Evolutionary conservation across 2,329 filamentous ascomycete species (phyloP).

Genomic region (Ophiocordyceps camponoti-leonardi): DNA sequence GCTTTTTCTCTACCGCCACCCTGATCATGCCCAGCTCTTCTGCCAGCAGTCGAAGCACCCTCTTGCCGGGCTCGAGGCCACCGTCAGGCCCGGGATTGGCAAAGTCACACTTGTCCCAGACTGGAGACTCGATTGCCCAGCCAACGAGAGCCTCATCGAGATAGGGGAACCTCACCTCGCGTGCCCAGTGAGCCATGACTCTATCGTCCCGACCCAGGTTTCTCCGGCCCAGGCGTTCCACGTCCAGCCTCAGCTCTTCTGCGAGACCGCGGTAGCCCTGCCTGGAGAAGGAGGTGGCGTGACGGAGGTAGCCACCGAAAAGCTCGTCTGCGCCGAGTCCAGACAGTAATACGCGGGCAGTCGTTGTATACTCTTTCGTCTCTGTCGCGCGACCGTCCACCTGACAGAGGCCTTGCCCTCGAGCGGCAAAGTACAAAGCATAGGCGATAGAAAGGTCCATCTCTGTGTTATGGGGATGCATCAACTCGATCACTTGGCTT

Average conservation of each 20-base stretch:
- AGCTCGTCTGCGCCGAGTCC: slow-evolving; percentile 92
- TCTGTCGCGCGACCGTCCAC: slow-evolving; percentile 8
- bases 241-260: slow-evolving; percentile 71
- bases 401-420: slow-evolving; percentile 42
- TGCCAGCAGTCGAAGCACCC: slow-evolving; percentile 61
- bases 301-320: slow-evolving; percentile 82
- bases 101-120: slow-evolving; percentile 83
- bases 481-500: slow-evolving; percentile 53
- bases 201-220: slow-evolving; percentile 91
- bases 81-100: slow-evolving; percentile 23
- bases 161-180: slow-evolving; percentile 79
- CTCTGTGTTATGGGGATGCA: slow-evolving; percentile 88
- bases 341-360: slow-evolving; percentile 72
- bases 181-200: slow-evolving; percentile 75
- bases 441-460: slow-evolving; percentile 95
- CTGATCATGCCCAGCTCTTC: slow-evolving; percentile 51
- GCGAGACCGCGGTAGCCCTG: slow-evolving; percentile 54
- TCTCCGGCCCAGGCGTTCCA: slow-evolving; percentile 73
- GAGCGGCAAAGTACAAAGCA: slow-evolving; percentile 87
- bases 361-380: slow-evolving; percentile 37
- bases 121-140: slow-evolving; percentile 58
- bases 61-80: slow-evolving; percentile 60
- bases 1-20: slow-evolving; percentile 75
- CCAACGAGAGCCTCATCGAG: slow-evolving; percentile 75
- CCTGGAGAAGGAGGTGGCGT: slow-evolving; percentile 57